phyloP scores from a whole-genome alignment of 495 filamentous ascomycete species.

The Melanomma pulvis-pyrius region DNA sequence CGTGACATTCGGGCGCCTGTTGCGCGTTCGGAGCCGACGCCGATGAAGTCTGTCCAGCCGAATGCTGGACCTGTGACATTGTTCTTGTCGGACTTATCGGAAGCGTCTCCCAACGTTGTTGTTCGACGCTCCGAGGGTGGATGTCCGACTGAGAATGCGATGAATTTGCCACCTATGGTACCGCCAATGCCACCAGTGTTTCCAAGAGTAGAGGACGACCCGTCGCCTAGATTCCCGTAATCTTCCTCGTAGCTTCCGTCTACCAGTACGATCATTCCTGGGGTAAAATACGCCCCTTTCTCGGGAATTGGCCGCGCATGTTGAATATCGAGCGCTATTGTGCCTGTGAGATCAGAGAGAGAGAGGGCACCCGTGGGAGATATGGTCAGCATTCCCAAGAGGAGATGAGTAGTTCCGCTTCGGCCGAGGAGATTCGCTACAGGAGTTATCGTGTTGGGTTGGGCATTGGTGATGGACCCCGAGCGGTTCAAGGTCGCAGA shows the following conservation, averaged over 20 bases:
- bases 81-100: conserved; percentile 48
- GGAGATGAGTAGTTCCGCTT: conserved; percentile 79
- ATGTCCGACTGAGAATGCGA: conserved; percentile 84
- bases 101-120: conserved; percentile 72
- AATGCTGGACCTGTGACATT: conserved; percentile 71
- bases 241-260: conserved; percentile 96
- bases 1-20: conserved; percentile 79
- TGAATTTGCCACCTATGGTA: conserved; percentile 83
- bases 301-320: conserved; percentile 80
- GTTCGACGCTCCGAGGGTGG: conserved; percentile 86
- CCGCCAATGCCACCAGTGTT: conserved; percentile 81
- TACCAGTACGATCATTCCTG: conserved; percentile 92
- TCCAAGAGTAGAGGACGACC: conserved; percentile 55
- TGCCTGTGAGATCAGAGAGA: conserved; percentile 83
- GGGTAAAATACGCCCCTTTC: conserved; percentile 85
- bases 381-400: conserved; percentile 79
- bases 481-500: conserved; percentile 57
- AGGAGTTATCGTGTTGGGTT: conserved; percentile 86
- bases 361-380: conserved; percentile 82
- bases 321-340: conserved; percentile 78
- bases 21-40: conserved; percentile 86
- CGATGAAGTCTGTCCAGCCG: conserved; percentile 95
- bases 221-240: conserved; percentile 65
- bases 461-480: conserved; percentile 55
- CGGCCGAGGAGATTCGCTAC: conserved; percentile 92